Evolutionary conservation across 2,329 filamentous ascomycete genomes (phyloP).

Genomic region (Fusarium equiseti): DNA sequence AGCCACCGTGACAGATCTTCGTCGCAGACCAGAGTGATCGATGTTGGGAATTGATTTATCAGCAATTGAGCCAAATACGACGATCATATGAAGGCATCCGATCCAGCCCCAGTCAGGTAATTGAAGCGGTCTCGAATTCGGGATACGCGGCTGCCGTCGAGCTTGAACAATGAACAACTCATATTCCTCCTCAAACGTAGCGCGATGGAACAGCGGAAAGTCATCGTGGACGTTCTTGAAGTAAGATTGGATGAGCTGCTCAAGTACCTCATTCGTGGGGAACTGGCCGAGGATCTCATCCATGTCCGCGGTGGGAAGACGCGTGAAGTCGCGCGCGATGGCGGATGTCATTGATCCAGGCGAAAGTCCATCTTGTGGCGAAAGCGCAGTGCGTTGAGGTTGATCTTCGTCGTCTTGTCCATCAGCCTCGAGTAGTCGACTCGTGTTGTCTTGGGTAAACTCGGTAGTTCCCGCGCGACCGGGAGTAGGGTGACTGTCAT

Average conservation of each 20-base stretch:
- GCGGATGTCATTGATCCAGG: slow-evolving; percentile 47
- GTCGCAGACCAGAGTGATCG: slow-evolving; percentile 47
- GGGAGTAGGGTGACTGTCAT: slow-evolving; percentile 15
- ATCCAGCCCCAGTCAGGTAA: slow-evolving; percentile 52
- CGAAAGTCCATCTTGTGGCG: slow-evolving; percentile 38
- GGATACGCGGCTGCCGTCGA: slow-evolving; percentile 6
- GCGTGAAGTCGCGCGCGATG: slow-evolving; percentile 47
- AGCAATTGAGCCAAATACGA: slow-evolving; percentile 53
- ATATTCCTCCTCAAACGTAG: slow-evolving; percentile 53
- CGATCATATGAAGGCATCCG: slow-evolving; percentile 54
- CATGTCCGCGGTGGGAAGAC: slow-evolving; percentile 43
- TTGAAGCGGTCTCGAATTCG: slow-evolving; percentile 14
- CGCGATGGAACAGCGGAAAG: slow-evolving; percentile 53
- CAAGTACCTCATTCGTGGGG: slow-evolving; percentile 45
- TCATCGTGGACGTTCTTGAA: slow-evolving; percentile 53
- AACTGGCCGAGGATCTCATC: slow-evolving; percentile 49
- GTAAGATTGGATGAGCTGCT: slow-evolving; percentile 51
- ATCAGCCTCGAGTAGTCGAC: slow-evolving; percentile 34
- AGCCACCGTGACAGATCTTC: slow-evolving; percentile 23
- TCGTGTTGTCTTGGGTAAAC: slow-evolving; percentile 37
- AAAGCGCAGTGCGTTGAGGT: background rate
- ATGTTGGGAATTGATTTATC: slow-evolving; percentile 41
- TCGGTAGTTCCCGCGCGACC: slow-evolving; percentile 7
- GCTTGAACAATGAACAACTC: slow-evolving; percentile 47
- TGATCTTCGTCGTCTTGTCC: slow-evolving; percentile 31